A percentile compares a stretch with the other conserved stretches of the same genome.
phyloP scores from a whole-genome alignment of 108 stramenopile species.

The Cyclotella atomus region DNA sequence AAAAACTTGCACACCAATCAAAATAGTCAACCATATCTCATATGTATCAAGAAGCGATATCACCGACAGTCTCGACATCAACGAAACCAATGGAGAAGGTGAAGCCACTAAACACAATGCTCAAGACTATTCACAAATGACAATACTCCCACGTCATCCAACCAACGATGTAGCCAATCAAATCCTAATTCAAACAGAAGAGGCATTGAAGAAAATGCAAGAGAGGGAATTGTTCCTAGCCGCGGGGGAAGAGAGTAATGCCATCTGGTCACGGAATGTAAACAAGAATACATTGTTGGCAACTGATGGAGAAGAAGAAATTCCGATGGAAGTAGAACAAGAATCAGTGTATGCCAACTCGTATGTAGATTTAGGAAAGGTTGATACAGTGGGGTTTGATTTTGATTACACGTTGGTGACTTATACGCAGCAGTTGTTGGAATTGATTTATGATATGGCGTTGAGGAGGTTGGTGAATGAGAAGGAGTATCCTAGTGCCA shows the following conservation, averaged over 20 bases:
- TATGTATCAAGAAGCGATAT: not conserved
- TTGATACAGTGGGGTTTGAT: slow-evolving; percentile 94
- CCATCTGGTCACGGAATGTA: not conserved
- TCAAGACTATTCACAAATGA: slow-evolving; percentile 18
- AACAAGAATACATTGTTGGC: not conserved
- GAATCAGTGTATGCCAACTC: slow-evolving; percentile 88
- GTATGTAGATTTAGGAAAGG: slow-evolving; percentile 90
- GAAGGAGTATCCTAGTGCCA: slow-evolving; percentile 86
- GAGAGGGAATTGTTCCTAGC: slow-evolving; percentile 47
- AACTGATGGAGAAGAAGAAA: not conserved
- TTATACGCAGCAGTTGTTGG: slow-evolving; percentile 83
- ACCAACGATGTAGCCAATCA: slow-evolving; percentile 56
- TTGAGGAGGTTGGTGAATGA: slow-evolving; percentile 84
- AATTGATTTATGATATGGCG: slow-evolving; percentile 94
- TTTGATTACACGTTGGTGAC: slow-evolving; percentile 97
- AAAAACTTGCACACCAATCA: too few relatives aligned
- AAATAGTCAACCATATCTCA: not conserved
- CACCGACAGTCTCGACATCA: not conserved
- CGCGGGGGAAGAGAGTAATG: slow-evolving; percentile 11
- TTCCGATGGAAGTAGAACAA: slow-evolving; percentile 20
- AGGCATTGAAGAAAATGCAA: slow-evolving; percentile 58
- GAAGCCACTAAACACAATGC: not conserved
- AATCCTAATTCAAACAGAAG: slow-evolving; percentile 65
- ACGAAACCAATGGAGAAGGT: not conserved
- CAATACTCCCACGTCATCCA: slow-evolving; percentile 64